Conservation (phyloP, 2,329 filamentous ascomycete genomes). For the Beauveria pseudobassiana region DNA sequence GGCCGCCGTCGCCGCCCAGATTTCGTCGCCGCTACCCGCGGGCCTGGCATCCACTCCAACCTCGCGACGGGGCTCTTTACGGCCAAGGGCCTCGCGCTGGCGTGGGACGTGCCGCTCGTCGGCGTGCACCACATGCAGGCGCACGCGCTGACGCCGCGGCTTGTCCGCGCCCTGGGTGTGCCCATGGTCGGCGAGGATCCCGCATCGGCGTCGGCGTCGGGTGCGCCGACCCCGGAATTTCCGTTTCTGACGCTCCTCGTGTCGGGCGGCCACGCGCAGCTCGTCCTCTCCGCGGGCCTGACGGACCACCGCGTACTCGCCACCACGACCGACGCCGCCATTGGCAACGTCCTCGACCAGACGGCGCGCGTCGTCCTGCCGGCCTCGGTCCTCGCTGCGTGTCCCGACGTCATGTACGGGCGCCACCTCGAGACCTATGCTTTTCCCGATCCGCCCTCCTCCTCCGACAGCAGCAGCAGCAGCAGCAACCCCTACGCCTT, state of each 20-base stretch:
- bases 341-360: conserved; percentile 89
- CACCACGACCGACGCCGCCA: conserved; percentile 68
- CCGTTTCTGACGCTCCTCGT: conserved; percentile 85
- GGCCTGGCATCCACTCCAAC: conserved; percentile 79
- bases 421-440: conserved; percentile 72
- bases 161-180: conserved; percentile 55
- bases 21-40: conserved; percentile 82
- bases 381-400: conserved; percentile 40
- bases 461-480: background rate
- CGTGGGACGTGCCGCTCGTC: conserved; percentile 75
- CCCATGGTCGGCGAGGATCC: conserved; percentile 11
- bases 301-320: conserved; percentile 67
- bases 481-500: conserved; percentile 28
- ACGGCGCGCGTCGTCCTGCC: conserved; percentile 71
- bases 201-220: background rate
- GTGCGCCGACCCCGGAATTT: conserved; percentile 46
- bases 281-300: conserved; percentile 65
- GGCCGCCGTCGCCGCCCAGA: conserved; percentile 44
- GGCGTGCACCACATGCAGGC: conserved; percentile 97
- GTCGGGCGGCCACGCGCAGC: conserved; percentile 85
- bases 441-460: conserved; percentile 36
- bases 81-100: conserved; percentile 79
- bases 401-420: conserved; percentile 69
- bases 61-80: conserved; percentile 71
- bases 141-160: conserved; percentile 79